Evolutionary conservation across 2,329 filamentous ascomycete genomes (phyloP), one percentile per base, ranked within the genome.

Genomic region (Fusarium hainanense): DNA sequence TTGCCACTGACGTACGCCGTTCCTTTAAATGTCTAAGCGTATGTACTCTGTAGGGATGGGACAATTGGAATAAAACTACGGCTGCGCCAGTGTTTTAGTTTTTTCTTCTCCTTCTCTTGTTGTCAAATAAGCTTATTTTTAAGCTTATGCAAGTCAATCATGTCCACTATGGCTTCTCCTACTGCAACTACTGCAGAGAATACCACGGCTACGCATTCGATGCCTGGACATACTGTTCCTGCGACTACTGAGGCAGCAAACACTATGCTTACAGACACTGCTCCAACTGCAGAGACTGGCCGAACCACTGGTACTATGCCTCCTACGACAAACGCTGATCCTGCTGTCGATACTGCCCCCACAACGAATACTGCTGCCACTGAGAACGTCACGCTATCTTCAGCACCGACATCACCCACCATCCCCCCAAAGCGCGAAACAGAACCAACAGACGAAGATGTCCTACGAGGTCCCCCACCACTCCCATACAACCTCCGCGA

Each of bases 401-500:
- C 65, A 23, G 23, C 48, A 2, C 58, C 63, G 1, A 68, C 58
- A n/a, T 58, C 63, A 0, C 56, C 37, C 1, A 62, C 63, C 4
- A 51, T 62, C 43, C 56, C 46, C 2, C 37, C 42, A 14, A 68
- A 68, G 6, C 14, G 54, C 32, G 56, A 63, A 7, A 5, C 34
- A 1, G 13, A 52, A 21, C 18, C 34, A 28, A 7, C 49, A 28
- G 49, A 54, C 18, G 43, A 63, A 12, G 9, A 51, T 10, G 14
- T 27, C 16, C 7, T 48, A 0, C 30, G 16, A 4, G 51, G 65
- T 1, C 66, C 66, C 28, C 66, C 66, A 4, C 54, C 65, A 1
- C 57, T 74, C 0, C 72, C 71, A 3, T 75, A 75, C 20, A 74
- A 75, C 52, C 50, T 75, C 7, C 65, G 69, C 7, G 69, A 75